phyloP scores from a whole-genome alignment of 2,329 filamentous ascomycete species.

The Trichoderma brevicompactum region DNA sequence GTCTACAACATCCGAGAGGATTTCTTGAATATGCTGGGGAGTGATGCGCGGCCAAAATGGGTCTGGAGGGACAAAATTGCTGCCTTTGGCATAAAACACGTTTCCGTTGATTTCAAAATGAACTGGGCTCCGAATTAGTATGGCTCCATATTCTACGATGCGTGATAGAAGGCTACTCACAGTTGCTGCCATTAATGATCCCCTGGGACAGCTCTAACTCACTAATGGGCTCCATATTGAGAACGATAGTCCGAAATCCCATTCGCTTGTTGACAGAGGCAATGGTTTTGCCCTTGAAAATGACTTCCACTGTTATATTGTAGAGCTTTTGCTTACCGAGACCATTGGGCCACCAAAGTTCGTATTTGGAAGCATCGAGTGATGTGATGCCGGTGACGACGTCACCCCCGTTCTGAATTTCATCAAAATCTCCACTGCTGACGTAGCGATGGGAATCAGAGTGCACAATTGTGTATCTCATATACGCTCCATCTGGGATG shows the following conservation, averaged over 20 bases:
- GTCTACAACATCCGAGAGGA: slow-evolving; percentile 12
- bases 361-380: slow-evolving; percentile 9
- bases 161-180: not conserved
- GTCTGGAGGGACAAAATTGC: slow-evolving; percentile 15
- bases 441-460: not conserved
- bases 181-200: slow-evolving; percentile 17
- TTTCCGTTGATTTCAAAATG: slow-evolving; percentile 20
- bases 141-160: no score
- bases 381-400: slow-evolving; percentile 4
- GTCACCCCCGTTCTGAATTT: not conserved
- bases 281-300: not conserved
- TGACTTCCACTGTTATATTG: not conserved
- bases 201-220: not conserved
- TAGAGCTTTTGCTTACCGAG: slow-evolving; percentile 15
- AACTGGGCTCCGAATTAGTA: slow-evolving; percentile 3
- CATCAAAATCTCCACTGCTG: not conserved
- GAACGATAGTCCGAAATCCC: slow-evolving; percentile 11
- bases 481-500: not conserved
- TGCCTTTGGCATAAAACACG: slow-evolving; percentile 13
- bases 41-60: slow-evolving; percentile 17
- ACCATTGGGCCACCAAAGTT: slow-evolving; percentile 17
- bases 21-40: slow-evolving; percentile 6
- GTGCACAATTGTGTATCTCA: slow-evolving; percentile 9
- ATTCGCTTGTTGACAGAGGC: slow-evolving; percentile 10
- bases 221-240: slow-evolving; percentile 19